These are phyloP conservation scores for Tolypocladium ovalisporum DNA, from an alignment of 2,329 filamentous ascomycete species.

Conservation along the genomic window DNA sequence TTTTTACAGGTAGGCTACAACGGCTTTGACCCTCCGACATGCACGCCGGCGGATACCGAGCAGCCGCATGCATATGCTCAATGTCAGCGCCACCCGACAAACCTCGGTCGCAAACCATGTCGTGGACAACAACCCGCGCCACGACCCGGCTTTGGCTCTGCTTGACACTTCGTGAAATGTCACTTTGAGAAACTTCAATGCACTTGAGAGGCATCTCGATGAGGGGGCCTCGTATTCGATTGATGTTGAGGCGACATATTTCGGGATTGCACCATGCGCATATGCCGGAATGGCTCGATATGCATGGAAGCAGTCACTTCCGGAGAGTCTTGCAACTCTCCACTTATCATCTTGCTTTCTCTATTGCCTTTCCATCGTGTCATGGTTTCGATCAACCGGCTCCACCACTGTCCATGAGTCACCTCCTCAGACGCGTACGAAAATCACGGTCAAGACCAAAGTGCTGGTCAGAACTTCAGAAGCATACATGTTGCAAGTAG, in stretches of 20 bases:
- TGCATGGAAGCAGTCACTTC: background rate
- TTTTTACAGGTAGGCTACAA: background rate
- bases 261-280: too few relatives aligned
- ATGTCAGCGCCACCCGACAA: background rate
- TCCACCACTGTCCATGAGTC: too few relatives aligned
- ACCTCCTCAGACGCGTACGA: too few relatives aligned
- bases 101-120: background rate
- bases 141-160: background rate
- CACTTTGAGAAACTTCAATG: background rate
- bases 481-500: too few relatives aligned
- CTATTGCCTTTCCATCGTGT: background rate
- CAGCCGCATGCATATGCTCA: background rate
- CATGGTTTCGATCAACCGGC: background rate
- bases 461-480: too few relatives aligned
- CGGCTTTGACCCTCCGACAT: background rate
- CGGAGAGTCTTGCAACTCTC: background rate
- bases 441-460: too few relatives aligned
- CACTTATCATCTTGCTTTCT: background rate
- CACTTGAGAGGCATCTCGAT: background rate
- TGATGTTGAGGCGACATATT: background rate
- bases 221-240: background rate
- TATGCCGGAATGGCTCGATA: too few relatives aligned
- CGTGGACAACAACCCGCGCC: background rate
- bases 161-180: background rate
- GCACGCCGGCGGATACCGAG: background rate